phyloP scores from a whole-genome alignment of 495 filamentous ascomycete species.

The Pseudomonodictys pantanalensis region DNA sequence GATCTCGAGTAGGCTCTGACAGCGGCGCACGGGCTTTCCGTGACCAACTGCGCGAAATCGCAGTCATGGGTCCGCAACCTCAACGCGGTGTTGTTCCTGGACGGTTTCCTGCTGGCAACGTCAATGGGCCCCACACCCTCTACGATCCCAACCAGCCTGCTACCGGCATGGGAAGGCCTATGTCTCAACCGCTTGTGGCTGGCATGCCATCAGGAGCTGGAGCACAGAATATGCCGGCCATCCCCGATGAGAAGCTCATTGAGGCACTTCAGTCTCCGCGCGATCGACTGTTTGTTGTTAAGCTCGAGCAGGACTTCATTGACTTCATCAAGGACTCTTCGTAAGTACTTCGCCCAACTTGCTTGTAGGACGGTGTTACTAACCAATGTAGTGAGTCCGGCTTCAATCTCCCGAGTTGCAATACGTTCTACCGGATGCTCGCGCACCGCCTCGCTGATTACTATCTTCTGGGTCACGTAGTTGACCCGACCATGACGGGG shows the following conservation, averaged over 20 bases:
- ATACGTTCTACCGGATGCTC: slow-evolving; percentile 92
- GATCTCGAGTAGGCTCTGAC: slow-evolving; percentile 76
- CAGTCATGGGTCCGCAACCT: slow-evolving; percentile 44
- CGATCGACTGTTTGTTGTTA: slow-evolving; percentile 82
- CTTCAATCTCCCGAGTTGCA: slow-evolving; percentile 83
- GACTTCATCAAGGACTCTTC: slow-evolving; percentile 82
- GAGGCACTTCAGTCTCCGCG: slow-evolving; percentile 87
- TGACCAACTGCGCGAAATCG: slow-evolving; percentile 73
- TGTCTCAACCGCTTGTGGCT: slow-evolving; percentile 23
- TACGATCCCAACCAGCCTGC: slow-evolving; percentile 32
- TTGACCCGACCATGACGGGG: slow-evolving; percentile 73
- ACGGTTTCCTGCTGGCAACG: slow-evolving; percentile 21
- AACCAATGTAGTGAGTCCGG: slow-evolving; percentile 65
- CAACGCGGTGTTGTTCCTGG: slow-evolving; percentile 25
- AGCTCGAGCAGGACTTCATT: slow-evolving; percentile 87
- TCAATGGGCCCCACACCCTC: slow-evolving; percentile 11
- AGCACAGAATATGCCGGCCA: slow-evolving; percentile 46
- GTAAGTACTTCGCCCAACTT: slow-evolving; percentile 49
- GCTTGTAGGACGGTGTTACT: slow-evolving; percentile 7
- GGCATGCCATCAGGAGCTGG: slow-evolving; percentile 3
- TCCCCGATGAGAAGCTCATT: slow-evolving; percentile 85
- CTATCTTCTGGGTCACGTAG: slow-evolving; percentile 92
- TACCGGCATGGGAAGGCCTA: slow-evolving; percentile 40
- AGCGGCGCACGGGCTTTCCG: slow-evolving; percentile 69
- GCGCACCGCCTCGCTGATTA: slow-evolving; percentile 96